Evolutionary conservation across 2,329 filamentous ascomycete species (phyloP).

Genomic region (Xylariaceae sp.): DNA sequence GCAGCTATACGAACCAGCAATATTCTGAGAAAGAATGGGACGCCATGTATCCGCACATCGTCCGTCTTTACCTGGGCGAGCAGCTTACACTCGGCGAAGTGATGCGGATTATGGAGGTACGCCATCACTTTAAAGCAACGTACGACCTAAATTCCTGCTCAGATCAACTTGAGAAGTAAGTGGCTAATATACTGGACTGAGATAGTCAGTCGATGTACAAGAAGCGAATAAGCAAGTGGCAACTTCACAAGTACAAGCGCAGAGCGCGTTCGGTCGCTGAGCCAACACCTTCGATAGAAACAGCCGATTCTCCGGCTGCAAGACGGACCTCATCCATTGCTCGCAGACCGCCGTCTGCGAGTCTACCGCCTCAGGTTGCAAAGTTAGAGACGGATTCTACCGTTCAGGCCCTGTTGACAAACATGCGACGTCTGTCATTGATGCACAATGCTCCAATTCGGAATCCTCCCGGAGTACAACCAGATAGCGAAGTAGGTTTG

Average conservation of each 20-base stretch:
- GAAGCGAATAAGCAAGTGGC: slow-evolving; percentile 7
- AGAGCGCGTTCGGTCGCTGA: neutral
- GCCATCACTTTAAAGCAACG: slow-evolving; percentile 9
- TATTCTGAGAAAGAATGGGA: slow-evolving; percentile 8
- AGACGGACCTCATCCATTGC: neutral
- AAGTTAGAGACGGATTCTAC: neutral
- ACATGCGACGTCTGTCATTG: neutral
- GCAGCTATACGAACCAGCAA: neutral
- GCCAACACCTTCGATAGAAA: neutral
- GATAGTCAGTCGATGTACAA: slow-evolving; percentile 10
- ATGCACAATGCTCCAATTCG: neutral
- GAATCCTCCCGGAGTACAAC: neutral
- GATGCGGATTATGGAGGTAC: slow-evolving; percentile 3
- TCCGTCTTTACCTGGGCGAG: slow-evolving; percentile 6
- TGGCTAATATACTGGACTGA: no score
- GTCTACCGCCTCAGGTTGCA: neutral
- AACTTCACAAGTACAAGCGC: slow-evolving; percentile 8
- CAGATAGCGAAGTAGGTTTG: neutral
- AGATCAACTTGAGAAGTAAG: no score
- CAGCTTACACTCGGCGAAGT: slow-evolving; percentile 5
- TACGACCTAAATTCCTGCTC: neutral
- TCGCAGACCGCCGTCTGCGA: neutral
- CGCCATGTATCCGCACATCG: slow-evolving; percentile 7
- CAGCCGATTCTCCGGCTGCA: neutral
- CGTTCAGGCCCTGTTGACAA: neutral